Base-by-base conservation (phyloP, 192 early-diverging fungal species). In the Coemansia sp. region DNA sequence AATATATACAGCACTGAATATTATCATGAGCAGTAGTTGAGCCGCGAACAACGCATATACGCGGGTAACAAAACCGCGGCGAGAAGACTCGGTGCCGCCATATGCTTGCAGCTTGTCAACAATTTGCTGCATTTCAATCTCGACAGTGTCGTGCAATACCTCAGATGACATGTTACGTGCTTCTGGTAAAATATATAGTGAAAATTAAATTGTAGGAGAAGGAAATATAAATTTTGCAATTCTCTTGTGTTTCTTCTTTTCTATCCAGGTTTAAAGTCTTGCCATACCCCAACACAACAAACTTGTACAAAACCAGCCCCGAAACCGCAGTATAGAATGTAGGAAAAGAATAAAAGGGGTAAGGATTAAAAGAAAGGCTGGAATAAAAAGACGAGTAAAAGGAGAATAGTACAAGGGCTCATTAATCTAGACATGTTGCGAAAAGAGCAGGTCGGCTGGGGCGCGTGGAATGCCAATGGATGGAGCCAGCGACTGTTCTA, bases 401-500 rank as follows among this genome's bases (percentile, higher is more conserved):
- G 17, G 14, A 1, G 44, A 28, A 21, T 26, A 56, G 36, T 15
- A 52, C 60, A 50, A 63, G 12, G n/a, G 10, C 11, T 53, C 36
- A 31, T 59, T 21, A 11, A 38, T 38, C 12, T 38, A 7, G 5
- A 38, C 6, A 25, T 25, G 23, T 3, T 25, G 23, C 2, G 23
- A 25, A 25, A 25, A 25, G 3, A 25, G 23, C 23, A 25, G 23
- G 23, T 0, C 19, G 8, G 23, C 19, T 23, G 19, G 12, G 3
- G 40, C 38, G 1, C 40, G 64, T 9, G 65, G 60, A 19, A 51
- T 51, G 37, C 36, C 37, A 20, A 66, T 52, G 5, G 50, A 54
- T 36, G 53, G 59, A 23, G 56, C 59, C 51, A 68, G 48, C 3
- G 70, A 28, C 22, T 59, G 40, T 14, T 66, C 55, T 14, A 63